Evolutionary conservation across 164 flowering plant genomes (phyloP), one percentile per base, ranked within the genome.

Genomic region (Umbellularia californica): DNA sequence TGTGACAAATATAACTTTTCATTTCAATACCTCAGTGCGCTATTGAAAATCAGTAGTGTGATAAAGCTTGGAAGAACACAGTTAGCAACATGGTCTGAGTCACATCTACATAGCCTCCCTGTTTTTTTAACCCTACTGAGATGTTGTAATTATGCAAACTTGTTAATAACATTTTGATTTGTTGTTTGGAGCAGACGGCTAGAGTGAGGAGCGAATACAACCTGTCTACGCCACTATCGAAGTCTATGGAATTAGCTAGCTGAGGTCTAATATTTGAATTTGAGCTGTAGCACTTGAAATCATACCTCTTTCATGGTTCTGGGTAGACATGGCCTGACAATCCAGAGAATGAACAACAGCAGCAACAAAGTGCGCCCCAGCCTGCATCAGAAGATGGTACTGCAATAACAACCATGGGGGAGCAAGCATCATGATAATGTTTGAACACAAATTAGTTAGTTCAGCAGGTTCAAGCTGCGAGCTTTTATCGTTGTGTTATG

Each of bases 31-130:
- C n/a, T n/a, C n/a, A n/a, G n/a, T n/a, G n/a, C n/a, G n/a, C n/a
- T n/a, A n/a, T n/a, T n/a, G n/a, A n/a, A n/a, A n/a, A n/a, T n/a
- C n/a, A n/a, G n/a, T n/a, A n/a, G n/a, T n/a, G n/a, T 58, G 88
- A 89, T 2, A 85, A 77, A 68, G 93, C 84, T n/a, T 87, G 84
- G 87, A 81, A 81, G 30, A 86, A 88, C 75, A 83, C 84, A 60
- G 12, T 14, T n/a, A 74, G 69, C 19, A 71, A 76, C 17, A 79
- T 35, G 90, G 88, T 87, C 23, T 14, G 10, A 67, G 19, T 28
- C 69, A 22, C 2, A 13, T 9, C 4, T 64, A 27, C 28, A 19
- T 12, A 67, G 15, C 67, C 67, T 64, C 19, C 7, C 60, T 3
- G 2, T 55, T 55, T 2, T 13, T 17, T 66, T 25, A 0, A 1